A percentile compares a stretch with the other conserved stretches of the same genome.
These are phyloP conservation scores for Coelastrella sp. DNA, from an alignment of 139 green algal species.

Conservation along the genomic window DNA sequence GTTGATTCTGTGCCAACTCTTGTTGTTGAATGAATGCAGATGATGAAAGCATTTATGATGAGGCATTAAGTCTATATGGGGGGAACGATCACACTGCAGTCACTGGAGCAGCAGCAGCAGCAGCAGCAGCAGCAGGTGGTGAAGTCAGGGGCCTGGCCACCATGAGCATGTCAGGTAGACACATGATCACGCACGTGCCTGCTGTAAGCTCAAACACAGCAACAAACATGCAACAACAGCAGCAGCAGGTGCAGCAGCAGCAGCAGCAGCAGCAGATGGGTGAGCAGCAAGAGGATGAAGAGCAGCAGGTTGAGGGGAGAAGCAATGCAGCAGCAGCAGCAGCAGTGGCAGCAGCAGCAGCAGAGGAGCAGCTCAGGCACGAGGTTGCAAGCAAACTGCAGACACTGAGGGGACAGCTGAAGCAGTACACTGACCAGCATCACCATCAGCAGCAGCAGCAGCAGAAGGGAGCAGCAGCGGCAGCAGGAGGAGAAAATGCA, in stretches of 20 bases:
- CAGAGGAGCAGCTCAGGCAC: neutral
- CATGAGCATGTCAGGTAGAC: neutral
- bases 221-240: neutral
- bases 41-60: neutral
- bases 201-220: neutral
- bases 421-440: slow-evolving; percentile 10
- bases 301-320: neutral
- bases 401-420: neutral
- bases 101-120: neutral
- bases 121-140: neutral
- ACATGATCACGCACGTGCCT: neutral
- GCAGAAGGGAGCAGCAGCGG: neutral
- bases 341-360: neutral
- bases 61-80: neutral
- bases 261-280: neutral
- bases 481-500: neutral
- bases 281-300: neutral
- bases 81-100: neutral
- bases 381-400: neutral
- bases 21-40: neutral
- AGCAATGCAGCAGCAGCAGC: neutral
- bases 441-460: neutral
- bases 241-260: neutral
- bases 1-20: neutral
- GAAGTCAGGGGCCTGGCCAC: neutral